Evolutionary conservation across 345 rosid species (phyloP), one percentile per base, ranked within the genome.

Genomic region (Syzygium grande): DNA sequence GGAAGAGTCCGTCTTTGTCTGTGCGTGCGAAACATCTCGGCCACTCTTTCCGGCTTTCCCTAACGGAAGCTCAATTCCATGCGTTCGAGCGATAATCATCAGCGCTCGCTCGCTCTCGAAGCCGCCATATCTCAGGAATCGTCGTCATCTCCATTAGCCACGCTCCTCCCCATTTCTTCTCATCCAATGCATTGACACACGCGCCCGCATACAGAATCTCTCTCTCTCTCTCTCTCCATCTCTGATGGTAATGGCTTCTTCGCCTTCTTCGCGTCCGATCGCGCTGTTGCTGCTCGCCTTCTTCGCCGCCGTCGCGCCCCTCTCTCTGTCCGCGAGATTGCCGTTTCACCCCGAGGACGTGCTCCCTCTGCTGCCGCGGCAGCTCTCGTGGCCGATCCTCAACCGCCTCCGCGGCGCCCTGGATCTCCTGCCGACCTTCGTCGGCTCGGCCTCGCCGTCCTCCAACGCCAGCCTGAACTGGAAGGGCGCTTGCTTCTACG

Each of bases 401-500:
- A 93, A 94, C 90, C 89, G 92, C 87, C 92, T 98, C 63, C 87
- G 90, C 59, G 83, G 94, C 9, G 89, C 99, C 27, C 94, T 92
- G 41, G 99, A 98, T 87, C 94, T 96, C 86, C 89, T 98, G 65
- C 99, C 99, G 7, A 86, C 95, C 65, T 98, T 94, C 87, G 98
- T 98, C 25, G 99, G 99, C 77, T 86, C 98, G 52, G 98, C 96
- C 29, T 89, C 96, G 23, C 77, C 78, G 15, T 54, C 96, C 61
- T 22, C n/a, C 38, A 94, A 93, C 87, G 89, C 58, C 86, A 84
- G 89, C 59, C 91, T 92, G 0, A 89, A 89, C 84, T 97, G 99
- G 99, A 97, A 96, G 87, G 99, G 99, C 55, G 98, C 99, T 21
- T 98, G 99, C 91, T 98, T 98, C 80, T 94, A 93, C 86, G 41